Conservation (phyloP, 1,139 yeast genomes). For the Diutina pseudorugosa region DNA sequence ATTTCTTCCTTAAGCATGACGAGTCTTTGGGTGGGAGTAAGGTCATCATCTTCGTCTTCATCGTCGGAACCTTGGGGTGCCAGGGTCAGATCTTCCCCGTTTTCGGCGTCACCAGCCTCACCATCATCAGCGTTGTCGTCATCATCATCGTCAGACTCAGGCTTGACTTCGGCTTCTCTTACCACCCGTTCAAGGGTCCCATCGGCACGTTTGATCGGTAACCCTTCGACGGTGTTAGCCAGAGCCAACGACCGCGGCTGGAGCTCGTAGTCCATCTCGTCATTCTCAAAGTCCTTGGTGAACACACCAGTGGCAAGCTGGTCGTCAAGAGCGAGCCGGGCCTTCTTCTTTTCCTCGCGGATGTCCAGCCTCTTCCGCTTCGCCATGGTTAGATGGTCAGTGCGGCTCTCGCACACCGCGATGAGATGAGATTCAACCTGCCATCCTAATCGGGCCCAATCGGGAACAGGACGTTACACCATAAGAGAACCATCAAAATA, state of each 20-base stretch:
- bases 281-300: constrained; percentile 35
- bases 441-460: no score
- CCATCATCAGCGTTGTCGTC: constrained; percentile 7
- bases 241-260: constrained; percentile 33
- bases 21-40: constrained; percentile 47
- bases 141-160: constrained; percentile 11
- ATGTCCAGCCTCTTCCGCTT: constrained; percentile 7
- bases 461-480: no score
- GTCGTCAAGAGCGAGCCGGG: constrained; percentile 36
- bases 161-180: constrained; percentile 18
- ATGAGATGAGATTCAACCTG: not conserved
- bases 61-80: constrained; percentile 15
- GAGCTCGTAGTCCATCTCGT: constrained; percentile 59
- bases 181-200: constrained; percentile 62
- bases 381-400: constrained; percentile 6
- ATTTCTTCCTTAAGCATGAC: constrained; percentile 63
- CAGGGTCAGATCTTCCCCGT: not conserved
- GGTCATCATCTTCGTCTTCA: constrained; percentile 35
- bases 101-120: not conserved
- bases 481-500: no score
- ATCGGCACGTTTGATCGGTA: constrained; percentile 63
- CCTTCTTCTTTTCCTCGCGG: constrained; percentile 21
- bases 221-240: constrained; percentile 44
- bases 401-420: not conserved
- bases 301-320: constrained; percentile 36